Percentiles rank a stretch among this genome's conserved stretches.
Conservation (phyloP, 2,329 filamentous ascomycete species). For the Ophiostoma sp. region DNA sequence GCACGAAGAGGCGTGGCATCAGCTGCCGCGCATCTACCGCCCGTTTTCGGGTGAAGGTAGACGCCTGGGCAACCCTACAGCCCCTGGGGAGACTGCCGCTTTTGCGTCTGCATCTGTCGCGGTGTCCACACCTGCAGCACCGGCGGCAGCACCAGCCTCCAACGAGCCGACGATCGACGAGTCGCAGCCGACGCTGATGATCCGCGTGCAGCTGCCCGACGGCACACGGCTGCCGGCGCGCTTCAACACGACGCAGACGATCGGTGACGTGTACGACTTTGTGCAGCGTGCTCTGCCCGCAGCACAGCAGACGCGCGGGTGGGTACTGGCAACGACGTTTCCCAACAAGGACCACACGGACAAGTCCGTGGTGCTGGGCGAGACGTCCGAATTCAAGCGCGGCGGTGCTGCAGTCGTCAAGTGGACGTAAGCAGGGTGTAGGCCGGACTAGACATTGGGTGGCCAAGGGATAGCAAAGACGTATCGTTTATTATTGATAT, state of each 20-base stretch:
- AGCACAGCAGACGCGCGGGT: slow-evolving; percentile 51
- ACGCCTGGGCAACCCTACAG: slow-evolving; percentile 69
- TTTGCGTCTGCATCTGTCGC: slow-evolving; percentile 32
- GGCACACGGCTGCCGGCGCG: slow-evolving; percentile 71
- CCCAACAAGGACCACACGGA: slow-evolving; percentile 75
- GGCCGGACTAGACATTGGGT: background rate
- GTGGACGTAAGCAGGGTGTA: slow-evolving; percentile 39
- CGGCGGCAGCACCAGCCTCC: slow-evolving; percentile 30
- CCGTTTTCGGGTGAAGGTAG: slow-evolving; percentile 68
- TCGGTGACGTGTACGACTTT: slow-evolving; percentile 73
- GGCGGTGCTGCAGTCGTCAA: slow-evolving; percentile 62
- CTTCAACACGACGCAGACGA: slow-evolving; percentile 74
- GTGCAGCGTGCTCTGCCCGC: slow-evolving; percentile 59
- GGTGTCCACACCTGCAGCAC: slow-evolving; percentile 30
- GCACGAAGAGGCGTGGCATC: slow-evolving; percentile 67
- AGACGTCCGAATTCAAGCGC: slow-evolving; percentile 60
- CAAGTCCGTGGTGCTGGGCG: slow-evolving; percentile 52
- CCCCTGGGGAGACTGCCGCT: slow-evolving; percentile 22
- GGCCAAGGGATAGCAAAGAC: too few species aligned
- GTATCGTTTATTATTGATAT: too few species aligned
- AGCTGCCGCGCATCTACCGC: slow-evolving; percentile 68
- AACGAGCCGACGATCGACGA: slow-evolving; percentile 49
- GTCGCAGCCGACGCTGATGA: slow-evolving; percentile 60
- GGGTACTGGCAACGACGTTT: slow-evolving; percentile 76
- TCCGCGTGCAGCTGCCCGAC: slow-evolving; percentile 74